These are phyloP conservation scores for Phaeosphaeriaceae sp. DNA, from an alignment of 2,329 filamentous ascomycete species.

Conservation along the genomic window DNA sequence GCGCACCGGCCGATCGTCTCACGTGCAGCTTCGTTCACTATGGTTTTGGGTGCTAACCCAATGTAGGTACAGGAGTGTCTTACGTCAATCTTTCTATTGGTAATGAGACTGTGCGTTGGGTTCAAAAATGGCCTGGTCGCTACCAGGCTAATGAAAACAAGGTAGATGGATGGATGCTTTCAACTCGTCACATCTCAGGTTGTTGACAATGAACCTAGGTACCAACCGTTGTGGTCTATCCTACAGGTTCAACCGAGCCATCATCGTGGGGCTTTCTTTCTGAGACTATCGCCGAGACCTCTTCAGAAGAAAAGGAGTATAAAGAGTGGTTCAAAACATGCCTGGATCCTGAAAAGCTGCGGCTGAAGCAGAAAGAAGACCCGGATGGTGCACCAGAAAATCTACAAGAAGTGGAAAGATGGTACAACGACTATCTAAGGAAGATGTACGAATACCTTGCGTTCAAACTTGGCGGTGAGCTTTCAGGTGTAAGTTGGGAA, in stretches of 20 bases:
- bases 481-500: constrained; percentile 44
- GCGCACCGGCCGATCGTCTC: not conserved
- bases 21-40: constrained; percentile 2
- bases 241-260: constrained; percentile 41
- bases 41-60: constrained; percentile 1
- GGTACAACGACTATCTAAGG: constrained; percentile 58
- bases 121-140: constrained; percentile 62
- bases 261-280: constrained; percentile 63
- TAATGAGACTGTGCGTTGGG: constrained; percentile 38
- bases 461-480: constrained; percentile 44
- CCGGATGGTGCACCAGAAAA: constrained; percentile 53
- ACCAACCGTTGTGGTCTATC: constrained; percentile 59
- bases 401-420: constrained; percentile 53
- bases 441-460: constrained; percentile 59
- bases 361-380: constrained; percentile 52
- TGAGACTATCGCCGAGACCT: constrained; percentile 43
- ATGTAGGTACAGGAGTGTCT: constrained; percentile 46
- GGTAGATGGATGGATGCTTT: not conserved
- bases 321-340: constrained; percentile 65
- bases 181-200: too few species aligned
- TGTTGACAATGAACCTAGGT: constrained; percentile 33
- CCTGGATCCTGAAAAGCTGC: constrained; percentile 56
- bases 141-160: constrained; percentile 62
- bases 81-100: constrained; percentile 47
- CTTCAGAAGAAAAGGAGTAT: constrained; percentile 53